Conservation (phyloP, 2,329 filamentous ascomycete species). For the Chaetomiaceae sp. region DNA sequence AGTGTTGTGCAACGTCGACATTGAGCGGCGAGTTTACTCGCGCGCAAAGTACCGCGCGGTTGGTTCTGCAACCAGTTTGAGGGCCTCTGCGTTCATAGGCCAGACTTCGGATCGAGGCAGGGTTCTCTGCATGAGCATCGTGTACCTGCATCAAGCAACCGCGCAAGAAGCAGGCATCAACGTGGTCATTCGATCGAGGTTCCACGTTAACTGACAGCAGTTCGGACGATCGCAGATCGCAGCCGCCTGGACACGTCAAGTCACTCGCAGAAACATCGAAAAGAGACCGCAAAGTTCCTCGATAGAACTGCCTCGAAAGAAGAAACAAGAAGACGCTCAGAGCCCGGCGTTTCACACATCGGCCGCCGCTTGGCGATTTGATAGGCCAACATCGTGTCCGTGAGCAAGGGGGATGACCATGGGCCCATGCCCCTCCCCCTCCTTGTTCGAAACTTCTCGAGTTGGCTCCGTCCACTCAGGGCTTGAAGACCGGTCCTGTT, state of each 20-base stretch:
- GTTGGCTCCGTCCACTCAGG: constrained; percentile 10
- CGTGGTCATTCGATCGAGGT: constrained; percentile 1
- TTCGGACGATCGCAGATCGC: constrained; percentile 6
- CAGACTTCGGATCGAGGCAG: constrained; percentile 1
- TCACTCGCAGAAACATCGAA: background rate
- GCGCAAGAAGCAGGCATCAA: constrained; percentile 5
- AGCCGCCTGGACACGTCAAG: background rate
- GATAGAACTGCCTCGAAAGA: no score
- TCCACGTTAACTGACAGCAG: constrained; percentile 4
- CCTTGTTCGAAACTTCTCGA: background rate
- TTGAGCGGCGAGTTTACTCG: no score
- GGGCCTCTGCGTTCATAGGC: background rate
- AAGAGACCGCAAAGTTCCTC: background rate
- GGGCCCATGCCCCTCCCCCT: background rate
- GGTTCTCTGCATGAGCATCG: constrained; percentile 10
- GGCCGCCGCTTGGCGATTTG: background rate
- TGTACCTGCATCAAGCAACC: constrained; percentile 11
- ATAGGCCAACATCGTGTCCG: background rate
- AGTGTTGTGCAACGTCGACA: no score
- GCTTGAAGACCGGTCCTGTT: constrained; percentile 13
- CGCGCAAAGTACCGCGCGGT: constrained; percentile 7
- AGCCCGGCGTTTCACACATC: background rate
- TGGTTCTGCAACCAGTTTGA: constrained; percentile 9
- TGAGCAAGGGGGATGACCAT: background rate
- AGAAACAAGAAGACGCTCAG: background rate